phyloP scores from a whole-genome alignment of 2,329 filamentous ascomycete species.

The Cyphellophora attinorum region DNA sequence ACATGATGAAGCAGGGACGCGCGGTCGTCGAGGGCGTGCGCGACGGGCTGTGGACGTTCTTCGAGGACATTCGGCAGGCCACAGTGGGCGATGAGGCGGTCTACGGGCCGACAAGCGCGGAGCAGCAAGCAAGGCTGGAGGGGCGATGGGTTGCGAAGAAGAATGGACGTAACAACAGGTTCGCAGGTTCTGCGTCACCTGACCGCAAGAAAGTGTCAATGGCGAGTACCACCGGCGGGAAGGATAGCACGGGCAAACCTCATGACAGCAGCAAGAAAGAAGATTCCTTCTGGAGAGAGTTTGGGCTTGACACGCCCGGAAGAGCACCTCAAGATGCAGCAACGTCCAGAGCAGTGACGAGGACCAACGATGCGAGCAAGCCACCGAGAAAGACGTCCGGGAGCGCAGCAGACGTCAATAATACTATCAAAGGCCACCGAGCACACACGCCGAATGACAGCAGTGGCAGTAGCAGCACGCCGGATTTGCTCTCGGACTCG shows the following conservation, averaged over 20 bases:
- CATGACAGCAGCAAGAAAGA: constrained; percentile 24
- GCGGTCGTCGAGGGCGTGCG: constrained; percentile 85
- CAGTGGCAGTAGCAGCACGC: constrained; percentile 6
- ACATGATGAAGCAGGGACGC: constrained; percentile 51
- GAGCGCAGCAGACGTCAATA: constrained; percentile 11
- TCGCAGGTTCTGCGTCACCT: constrained; percentile 18
- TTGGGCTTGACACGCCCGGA: constrained; percentile 36
- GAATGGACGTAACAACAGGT: constrained; percentile 32
- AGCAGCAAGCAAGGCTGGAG: constrained; percentile 23
- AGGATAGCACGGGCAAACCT: constrained; percentile 1
- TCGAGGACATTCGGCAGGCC: constrained; percentile 89
- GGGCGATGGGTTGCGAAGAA: constrained; percentile 22
- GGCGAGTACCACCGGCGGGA: not conserved
- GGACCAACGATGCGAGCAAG: constrained; percentile 11
- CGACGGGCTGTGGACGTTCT: constrained; percentile 84
- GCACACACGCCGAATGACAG: constrained; percentile 16
- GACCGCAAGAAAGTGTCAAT: no score
- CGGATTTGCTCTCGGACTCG: constrained; percentile 10
- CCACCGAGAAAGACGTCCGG: constrained; percentile 16
- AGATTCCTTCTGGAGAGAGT: constrained; percentile 41
- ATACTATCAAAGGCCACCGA: no score
- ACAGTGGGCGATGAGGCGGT: constrained; percentile 90
- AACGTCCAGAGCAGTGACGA: no score
- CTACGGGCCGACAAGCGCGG: constrained; percentile 29
- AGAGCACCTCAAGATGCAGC: constrained; percentile 22